Base-by-base conservation (phyloP, 164 flowering plant species). In the Aristolochia fimbriata region DNA sequence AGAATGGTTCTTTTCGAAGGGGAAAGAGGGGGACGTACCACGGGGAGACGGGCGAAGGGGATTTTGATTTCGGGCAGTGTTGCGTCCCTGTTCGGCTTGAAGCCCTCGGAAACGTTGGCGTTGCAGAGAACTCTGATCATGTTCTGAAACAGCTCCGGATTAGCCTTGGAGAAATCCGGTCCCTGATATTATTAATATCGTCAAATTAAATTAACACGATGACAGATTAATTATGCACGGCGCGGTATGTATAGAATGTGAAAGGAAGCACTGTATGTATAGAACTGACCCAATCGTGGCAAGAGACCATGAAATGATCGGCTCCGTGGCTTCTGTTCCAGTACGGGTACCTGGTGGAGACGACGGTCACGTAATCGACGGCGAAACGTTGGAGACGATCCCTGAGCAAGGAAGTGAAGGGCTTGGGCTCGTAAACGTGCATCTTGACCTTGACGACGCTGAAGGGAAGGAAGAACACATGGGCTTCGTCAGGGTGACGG, bases 221-320 rank as follows among this genome's bases (percentile, higher is more conserved):
- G n/a, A n/a, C n/a, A n/a, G n/a, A n/a, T n/a, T n/a, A n/a, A n/a
- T n/a, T n/a, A n/a, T n/a, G n/a, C n/a, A n/a, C n/a, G n/a, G n/a
- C n/a, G n/a, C n/a, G n/a, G n/a, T n/a, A n/a, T n/a, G n/a, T n/a
- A n/a, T n/a, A n/a, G n/a, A n/a, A n/a, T n/a, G n/a, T n/a, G n/a
- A n/a, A n/a, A n/a, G n/a, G n/a, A n/a, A n/a, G n/a, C n/a, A n/a
- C n/a, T n/a, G n/a, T n/a, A n/a, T n/a, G n/a, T n/a, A n/a, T n/a
- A n/a, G n/a, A 37, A 62, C 65, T 20, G 19, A 62, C 65, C 65
- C 65, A 62, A 53, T 62, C 58, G 23, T 62, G 65, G 59, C 59
- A 62, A 54, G 65, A 62, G n/a, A 62, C 57, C 58, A 62, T n/a
- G 58, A 62, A 62, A 46, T 62, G 65, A 51, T 62, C 65, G 15